Base-by-base conservation (phyloP, 2,329 filamentous ascomycete species). In the Pestalotiopsis fici region DNA sequence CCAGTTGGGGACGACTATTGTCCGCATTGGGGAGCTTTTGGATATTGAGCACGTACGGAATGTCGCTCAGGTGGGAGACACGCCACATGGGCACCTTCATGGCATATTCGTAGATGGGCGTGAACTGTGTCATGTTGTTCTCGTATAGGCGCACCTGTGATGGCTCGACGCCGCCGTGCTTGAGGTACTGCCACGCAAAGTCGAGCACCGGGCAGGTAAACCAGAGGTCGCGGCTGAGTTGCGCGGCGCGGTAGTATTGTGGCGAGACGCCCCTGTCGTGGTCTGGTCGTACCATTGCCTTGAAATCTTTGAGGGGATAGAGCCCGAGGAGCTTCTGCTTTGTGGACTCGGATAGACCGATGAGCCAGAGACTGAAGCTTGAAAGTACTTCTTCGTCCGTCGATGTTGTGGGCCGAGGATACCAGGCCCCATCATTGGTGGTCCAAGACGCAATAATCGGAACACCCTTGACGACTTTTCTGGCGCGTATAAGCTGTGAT, bases 41-140 rank as follows among this genome's bases (percentile, higher is more conserved):
- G 27, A 31, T 70, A 43, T 74, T 75, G 37, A 77, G 59, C 13
- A 76, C 71, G 50, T 78, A 78, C 0, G 77, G 77, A 27, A 79
- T 77, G 69, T 78, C 76, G 47, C 74, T 76, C 7, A 78, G 70
- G 57, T 79, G 78, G 4, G 75, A 71, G 1, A 78, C 76, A 18
- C 75, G 70, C 78, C 76, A 79, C 71, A 76, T 74, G 1, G 75
- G 71, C 4, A 78, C 74, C 1, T 75, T 75, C 76, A 78, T 78
- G 1, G 27, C 37, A 11, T 21, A 21, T 31, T 75, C 67, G 59
- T 71, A 78, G 1, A 69, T 66, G 2, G 77, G 75, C 1, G 68
- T 54, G 37, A 70, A 76, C 18, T 74, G 68, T 11, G 76, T 79
- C 2, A 71, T 65, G 60, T 78, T 78, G 28, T 73, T 72, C 54